phyloP scores from a whole-genome alignment of 1,284 basidiomycete species.

The Flammula alnicola region DNA sequence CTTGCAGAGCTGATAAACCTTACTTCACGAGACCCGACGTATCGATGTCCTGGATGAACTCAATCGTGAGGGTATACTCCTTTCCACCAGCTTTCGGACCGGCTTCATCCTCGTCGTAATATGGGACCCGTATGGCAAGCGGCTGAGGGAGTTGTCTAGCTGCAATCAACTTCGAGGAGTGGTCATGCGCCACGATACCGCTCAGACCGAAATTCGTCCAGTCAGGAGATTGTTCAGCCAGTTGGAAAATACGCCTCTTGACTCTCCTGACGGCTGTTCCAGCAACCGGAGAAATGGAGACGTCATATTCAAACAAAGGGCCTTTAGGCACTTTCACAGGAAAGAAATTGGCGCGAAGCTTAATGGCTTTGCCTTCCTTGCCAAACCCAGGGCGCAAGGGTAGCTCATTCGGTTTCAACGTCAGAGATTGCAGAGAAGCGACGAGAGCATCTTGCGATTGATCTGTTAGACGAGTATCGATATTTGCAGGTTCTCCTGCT shows the following conservation, averaged over 20 bases:
- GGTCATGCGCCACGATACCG: constrained; percentile 70
- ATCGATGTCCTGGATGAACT: constrained; percentile 61
- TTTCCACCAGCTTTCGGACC: constrained; percentile 46
- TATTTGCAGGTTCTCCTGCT: constrained; percentile 46
- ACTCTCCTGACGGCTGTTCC: constrained; percentile 58
- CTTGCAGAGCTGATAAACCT: constrained; percentile 12
- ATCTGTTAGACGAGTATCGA: constrained; percentile 66
- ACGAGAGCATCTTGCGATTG: constrained; percentile 63
- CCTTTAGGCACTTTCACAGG: constrained; percentile 66
- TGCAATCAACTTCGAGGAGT: constrained; percentile 66
- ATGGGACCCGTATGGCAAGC: constrained; percentile 57
- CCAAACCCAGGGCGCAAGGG: constrained; percentile 75
- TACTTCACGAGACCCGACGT: constrained; percentile 61
- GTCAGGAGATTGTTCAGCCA: constrained; percentile 63
- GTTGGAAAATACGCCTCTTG: constrained; percentile 70
- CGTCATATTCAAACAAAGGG: constrained; percentile 71
- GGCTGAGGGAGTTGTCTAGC: constrained; percentile 60
- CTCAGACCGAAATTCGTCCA: constrained; percentile 59
- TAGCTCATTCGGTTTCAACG: constrained; percentile 50
- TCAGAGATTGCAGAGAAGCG: constrained; percentile 48
- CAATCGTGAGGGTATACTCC: constrained; percentile 66
- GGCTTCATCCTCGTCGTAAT: constrained; percentile 68
- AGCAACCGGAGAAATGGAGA: constrained; percentile 59
- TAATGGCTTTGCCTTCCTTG: constrained; percentile 58
- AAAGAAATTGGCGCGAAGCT: constrained; percentile 77